Base-by-base conservation (phyloP, 345 rosid species). In the Melastoma malabathricum region DNA sequence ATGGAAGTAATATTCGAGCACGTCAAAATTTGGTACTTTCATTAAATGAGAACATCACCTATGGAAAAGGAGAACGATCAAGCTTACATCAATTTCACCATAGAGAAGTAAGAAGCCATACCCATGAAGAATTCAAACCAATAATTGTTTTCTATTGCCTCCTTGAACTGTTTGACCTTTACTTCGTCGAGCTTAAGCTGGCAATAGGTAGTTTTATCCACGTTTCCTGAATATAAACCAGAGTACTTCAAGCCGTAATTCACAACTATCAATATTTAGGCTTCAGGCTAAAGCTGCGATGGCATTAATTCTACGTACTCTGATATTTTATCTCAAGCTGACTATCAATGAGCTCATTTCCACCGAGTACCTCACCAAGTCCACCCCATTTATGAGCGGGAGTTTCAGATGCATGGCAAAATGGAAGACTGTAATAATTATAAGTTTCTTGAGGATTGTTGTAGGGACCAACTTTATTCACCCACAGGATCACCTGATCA, bases 381-480 rank as follows among this genome's bases (percentile, higher is more conserved):
- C 97, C 99, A 70, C 94, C 99, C 99, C 97, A 93, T 69, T 93
- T 93, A 75, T 93, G 99, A 52, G 79, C 77, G 44, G 77, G 63
- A 66, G 70, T 72, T 17, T 23, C 72, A 65, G 88, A 57, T 43
- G 75, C 77, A 50, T 68, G 85, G 58, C 99, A 93, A 76, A 88
- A 93, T 18, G 99, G 99, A 68, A 93, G 97, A 72, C 90, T 81
- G 83, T 85, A 85, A 59, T 93, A 93, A 75, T 93, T 93, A 70
- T 93, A 93, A 1, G 97, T 93, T 78, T 93, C 97, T 70, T 93
- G 99, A 27, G 99, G 99, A 68, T 93, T 93, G 70, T 93, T 88
- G 61, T 93, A 93, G 15, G 99, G 99, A 22, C 99, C 99, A 68
- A 88, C 97, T 62, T 93, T 93, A 64, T 93, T 93, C 23, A 93